Evolutionary conservation across 768 basidiomycete genomes (phyloP).

Genomic region (Boletus rubropictus): DNA sequence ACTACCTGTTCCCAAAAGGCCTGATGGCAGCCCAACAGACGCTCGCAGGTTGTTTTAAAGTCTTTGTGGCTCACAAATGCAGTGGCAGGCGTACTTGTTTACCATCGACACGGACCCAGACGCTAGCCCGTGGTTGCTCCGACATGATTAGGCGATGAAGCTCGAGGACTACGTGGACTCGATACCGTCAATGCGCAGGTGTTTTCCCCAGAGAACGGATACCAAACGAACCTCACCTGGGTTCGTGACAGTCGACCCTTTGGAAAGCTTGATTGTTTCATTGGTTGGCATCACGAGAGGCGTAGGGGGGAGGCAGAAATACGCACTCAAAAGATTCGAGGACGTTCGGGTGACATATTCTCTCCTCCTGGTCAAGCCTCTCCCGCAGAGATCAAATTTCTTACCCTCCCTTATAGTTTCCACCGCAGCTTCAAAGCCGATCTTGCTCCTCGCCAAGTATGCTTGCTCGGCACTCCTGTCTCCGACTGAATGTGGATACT

Average conservation of each 20-base stretch:
- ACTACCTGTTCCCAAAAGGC: constrained; percentile 20
- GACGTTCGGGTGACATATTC: constrained; percentile 50
- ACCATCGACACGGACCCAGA: constrained; percentile 32
- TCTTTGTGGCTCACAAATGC: constrained; percentile 46
- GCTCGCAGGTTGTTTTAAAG: constrained; percentile 61
- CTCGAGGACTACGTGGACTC: constrained; percentile 6
- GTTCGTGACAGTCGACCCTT: constrained; percentile 44
- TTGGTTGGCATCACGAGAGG: constrained; percentile 50
- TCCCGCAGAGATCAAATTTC: constrained; percentile 56
- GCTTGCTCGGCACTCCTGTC: constrained; percentile 51
- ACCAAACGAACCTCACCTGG: constrained; percentile 47
- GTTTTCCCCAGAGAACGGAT: constrained; percentile 43
- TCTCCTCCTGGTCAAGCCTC: constrained; percentile 47
- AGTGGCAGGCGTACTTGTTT: constrained; percentile 59
- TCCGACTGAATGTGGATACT: constrained; percentile 45
- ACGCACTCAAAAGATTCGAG: constrained; percentile 22
- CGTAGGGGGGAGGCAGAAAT: constrained; percentile 47
- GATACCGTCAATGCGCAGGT: constrained; percentile 34
- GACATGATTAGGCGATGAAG: constrained; percentile 43
- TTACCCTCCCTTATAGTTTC: constrained; percentile 40
- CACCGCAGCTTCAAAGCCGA: constrained; percentile 14
- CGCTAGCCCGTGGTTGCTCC: constrained; percentile 39
- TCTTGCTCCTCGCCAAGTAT: constrained; percentile 41
- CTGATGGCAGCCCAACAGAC: constrained; percentile 39
- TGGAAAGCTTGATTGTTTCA: constrained; percentile 46